Evolutionary conservation across 1,139 yeast species (phyloP).

Genomic region (Candida tunisiensis): DNA sequence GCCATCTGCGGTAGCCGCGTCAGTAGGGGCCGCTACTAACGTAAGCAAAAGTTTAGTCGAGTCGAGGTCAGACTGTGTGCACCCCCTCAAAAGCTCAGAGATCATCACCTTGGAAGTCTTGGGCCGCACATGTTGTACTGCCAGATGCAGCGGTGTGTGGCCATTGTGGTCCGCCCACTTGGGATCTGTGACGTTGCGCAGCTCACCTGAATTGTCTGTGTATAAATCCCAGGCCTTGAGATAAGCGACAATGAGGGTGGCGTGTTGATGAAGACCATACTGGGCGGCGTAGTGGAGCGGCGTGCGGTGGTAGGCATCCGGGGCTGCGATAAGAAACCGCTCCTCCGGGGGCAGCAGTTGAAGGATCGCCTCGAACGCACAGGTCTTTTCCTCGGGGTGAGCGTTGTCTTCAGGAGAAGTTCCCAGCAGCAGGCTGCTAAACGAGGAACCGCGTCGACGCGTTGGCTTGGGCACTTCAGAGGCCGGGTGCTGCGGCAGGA

Average conservation of each 20-base stretch:
- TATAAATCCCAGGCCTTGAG: slow-evolving; percentile 35
- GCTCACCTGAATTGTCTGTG: too few species aligned
- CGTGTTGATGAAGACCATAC: slow-evolving; percentile 57
- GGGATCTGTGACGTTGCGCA: slow-evolving; percentile 21
- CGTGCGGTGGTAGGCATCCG: slow-evolving; percentile 64
- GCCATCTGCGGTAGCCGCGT: too few species aligned
- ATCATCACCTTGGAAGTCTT: slow-evolving; percentile 48
- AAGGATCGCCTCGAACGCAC: slow-evolving; percentile 36
- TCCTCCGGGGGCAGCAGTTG: slow-evolving; percentile 34
- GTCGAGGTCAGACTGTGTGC: slow-evolving; percentile 2
- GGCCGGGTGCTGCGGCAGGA: too few species aligned
- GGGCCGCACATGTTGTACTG: slow-evolving; percentile 75
- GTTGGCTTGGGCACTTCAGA: too few species aligned
- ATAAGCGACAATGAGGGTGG: slow-evolving; percentile 37
- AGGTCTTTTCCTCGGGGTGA: too few species aligned
- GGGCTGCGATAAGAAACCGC: slow-evolving; percentile 37
- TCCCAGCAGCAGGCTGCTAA: too few species aligned
- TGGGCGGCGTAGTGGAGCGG: slow-evolving; percentile 87
- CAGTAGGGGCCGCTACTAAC: slow-evolving; percentile 41
- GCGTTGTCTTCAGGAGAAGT: too few species aligned
- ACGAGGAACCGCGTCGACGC: too few species aligned
- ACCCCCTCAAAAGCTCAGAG: slow-evolving; percentile 34
- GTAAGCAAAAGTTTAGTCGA: slow-evolving; percentile 1
- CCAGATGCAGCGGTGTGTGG: slow-evolving; percentile 67
- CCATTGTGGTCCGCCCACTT: slow-evolving; percentile 83